phyloP scores from a whole-genome alignment of 305 asterid species.

The Galium porrigens region DNA sequence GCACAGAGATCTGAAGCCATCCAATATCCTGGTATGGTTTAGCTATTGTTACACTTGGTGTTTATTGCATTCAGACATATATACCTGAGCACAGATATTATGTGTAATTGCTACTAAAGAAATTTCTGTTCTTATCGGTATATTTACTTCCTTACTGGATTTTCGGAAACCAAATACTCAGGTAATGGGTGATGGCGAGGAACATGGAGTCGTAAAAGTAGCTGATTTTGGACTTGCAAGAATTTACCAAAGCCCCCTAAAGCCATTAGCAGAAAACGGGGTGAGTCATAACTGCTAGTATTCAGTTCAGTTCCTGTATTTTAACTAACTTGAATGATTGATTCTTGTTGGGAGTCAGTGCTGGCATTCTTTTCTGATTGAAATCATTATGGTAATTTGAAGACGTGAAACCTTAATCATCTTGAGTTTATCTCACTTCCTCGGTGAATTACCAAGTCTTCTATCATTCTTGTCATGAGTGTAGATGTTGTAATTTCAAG shows the following conservation, averaged over 20 bases:
- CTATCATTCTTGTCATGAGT: neutral
- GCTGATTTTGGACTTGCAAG: slow-evolving; percentile 98
- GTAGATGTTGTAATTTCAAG: neutral
- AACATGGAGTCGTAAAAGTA: slow-evolving; percentile 82
- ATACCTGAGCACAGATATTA: neutral
- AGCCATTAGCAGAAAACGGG: slow-evolving; percentile 84
- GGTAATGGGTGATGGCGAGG: slow-evolving; percentile 99
- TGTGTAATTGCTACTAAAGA: neutral
- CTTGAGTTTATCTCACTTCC: neutral
- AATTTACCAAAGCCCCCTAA: slow-evolving; percentile 84
- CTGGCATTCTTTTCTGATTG: neutral
- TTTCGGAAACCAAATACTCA: slow-evolving; percentile 18
- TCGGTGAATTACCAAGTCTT: neutral
- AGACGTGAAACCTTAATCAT: neutral
- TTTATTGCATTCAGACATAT: neutral
- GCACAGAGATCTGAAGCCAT: slow-evolving; percentile 95
- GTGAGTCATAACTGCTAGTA: slow-evolving; percentile 27
- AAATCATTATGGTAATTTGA: neutral
- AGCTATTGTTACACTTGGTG: slow-evolving; percentile 7
- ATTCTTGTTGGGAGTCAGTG: neutral
- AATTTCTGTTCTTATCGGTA: slow-evolving; percentile 2
- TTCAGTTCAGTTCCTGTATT: neutral
- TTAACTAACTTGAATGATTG: slow-evolving; percentile 5
- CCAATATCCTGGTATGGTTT: slow-evolving; percentile 70
- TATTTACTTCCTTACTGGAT: slow-evolving; percentile 11